A percentile compares a stretch with the other conserved stretches of the same genome.
These are phyloP conservation scores for Basipetospora chlamydospora DNA, from an alignment of 2,329 filamentous ascomycete species.

Conservation along the genomic window DNA sequence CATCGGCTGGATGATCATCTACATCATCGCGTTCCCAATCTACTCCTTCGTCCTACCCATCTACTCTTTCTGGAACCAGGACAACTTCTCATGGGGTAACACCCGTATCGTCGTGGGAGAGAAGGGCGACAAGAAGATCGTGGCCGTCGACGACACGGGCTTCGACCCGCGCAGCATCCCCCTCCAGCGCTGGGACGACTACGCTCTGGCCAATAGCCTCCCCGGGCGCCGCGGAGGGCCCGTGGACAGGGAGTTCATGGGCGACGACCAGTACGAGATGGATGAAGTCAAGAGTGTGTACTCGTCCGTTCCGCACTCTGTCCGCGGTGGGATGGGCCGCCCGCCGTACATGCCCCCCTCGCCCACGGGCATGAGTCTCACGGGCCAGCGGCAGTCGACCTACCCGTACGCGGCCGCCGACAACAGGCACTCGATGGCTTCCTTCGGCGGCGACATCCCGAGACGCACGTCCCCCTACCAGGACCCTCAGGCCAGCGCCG, in stretches of 20 bases:
- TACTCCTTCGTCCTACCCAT: slow-evolving; percentile 83
- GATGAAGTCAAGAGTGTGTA: slow-evolving; percentile 97
- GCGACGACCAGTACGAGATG: slow-evolving; percentile 80
- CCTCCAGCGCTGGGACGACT: slow-evolving; percentile 94
- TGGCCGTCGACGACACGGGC: slow-evolving; percentile 69
- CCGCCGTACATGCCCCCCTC: slow-evolving; percentile 73
- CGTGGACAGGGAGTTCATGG: slow-evolving; percentile 52
- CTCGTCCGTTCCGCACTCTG: slow-evolving; percentile 76
- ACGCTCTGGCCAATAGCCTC: slow-evolving; percentile 71
- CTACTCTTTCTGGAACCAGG: slow-evolving; percentile 99
- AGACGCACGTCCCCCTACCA: slow-evolving; percentile 44
- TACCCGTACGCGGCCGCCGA: slow-evolving; percentile 34
- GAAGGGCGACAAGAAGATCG: slow-evolving; percentile 77
- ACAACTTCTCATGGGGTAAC: slow-evolving; percentile 98
- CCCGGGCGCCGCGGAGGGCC: slow-evolving; percentile 73
- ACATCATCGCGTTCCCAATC: slow-evolving; percentile 86
- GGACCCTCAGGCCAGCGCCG: slow-evolving; percentile 48
- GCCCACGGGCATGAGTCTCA: slow-evolving; percentile 43
- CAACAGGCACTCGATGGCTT: slow-evolving; percentile 59
- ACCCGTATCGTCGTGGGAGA: slow-evolving; percentile 95
- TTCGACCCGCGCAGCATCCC: slow-evolving; percentile 91
- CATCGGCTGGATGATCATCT: slow-evolving; percentile 98
- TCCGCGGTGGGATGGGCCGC: slow-evolving; percentile 42
- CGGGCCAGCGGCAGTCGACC: slow-evolving; percentile 22
- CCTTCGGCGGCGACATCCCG: slow-evolving; percentile 38